phyloP scores from a whole-genome alignment of 1,284 basidiomycete genomes.

The Boletus smithii region DNA sequence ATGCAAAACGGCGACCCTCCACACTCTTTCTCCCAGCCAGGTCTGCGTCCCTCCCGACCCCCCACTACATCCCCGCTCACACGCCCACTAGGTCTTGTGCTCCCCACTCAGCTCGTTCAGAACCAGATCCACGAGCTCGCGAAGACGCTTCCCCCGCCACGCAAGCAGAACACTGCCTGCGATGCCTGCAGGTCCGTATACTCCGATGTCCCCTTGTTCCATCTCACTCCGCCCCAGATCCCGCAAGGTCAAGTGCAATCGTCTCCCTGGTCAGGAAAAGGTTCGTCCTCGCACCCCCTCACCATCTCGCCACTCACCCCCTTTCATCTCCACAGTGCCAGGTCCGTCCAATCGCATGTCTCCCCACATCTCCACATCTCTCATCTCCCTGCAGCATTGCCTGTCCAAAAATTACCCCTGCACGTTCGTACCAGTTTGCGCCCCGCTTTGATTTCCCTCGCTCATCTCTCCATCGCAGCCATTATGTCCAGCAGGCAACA shows the following conservation, averaged over 20 bases:
- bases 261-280: conserved; percentile 73
- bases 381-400: conserved; percentile 56
- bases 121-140: conserved; percentile 74
- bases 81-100: conserved; percentile 46
- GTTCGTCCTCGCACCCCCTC: conserved; percentile 37
- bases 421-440: conserved; percentile 54
- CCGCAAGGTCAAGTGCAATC: conserved; percentile 80
- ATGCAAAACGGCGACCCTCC: conserved; percentile 39
- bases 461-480: conserved; percentile 41
- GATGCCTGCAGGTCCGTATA: conserved; percentile 72
- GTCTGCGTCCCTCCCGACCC: conserved; percentile 28
- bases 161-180: conserved; percentile 89
- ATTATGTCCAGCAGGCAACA: conserved; percentile 76
- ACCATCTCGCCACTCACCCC: conserved; percentile 11
- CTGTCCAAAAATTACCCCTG: conserved; percentile 77
- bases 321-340: conserved; percentile 50
- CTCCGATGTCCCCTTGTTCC: not conserved
- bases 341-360: conserved; percentile 40
- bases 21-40: conserved; percentile 42
- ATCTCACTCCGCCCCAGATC: conserved; percentile 42
- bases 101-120: conserved; percentile 63
- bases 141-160: conserved; percentile 68
- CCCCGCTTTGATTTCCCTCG: conserved; percentile 20
- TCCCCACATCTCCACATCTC: conserved; percentile 1
- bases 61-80: conserved; percentile 14